These are phyloP conservation scores for Glycine tomentella DNA, from an alignment of 306 rosid species.

Conservation along the genomic window DNA sequence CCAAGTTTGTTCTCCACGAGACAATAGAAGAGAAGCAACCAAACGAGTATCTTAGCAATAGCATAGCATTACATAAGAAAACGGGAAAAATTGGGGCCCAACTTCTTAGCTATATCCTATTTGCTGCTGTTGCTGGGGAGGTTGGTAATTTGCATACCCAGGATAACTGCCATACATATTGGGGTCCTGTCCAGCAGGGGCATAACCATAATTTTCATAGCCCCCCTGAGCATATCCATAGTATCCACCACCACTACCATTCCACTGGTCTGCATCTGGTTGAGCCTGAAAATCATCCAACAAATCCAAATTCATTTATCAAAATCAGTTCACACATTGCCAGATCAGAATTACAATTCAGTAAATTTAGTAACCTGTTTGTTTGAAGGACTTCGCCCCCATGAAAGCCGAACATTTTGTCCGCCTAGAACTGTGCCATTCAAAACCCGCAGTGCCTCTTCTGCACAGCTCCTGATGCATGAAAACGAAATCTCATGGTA, in stretches of 20 bases:
- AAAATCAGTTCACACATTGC: background rate
- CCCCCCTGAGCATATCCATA: constrained; percentile 85
- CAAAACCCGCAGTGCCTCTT: constrained; percentile 77
- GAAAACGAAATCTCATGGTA: constrained; percentile 18
- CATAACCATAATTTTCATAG: constrained; percentile 81
- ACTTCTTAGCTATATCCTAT: constrained; percentile 70
- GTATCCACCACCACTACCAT: constrained; percentile 76
- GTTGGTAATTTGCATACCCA: constrained; percentile 82
- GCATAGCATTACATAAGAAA: constrained; percentile 41
- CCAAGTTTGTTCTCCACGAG: constrained; percentile 15
- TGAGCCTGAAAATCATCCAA: constrained; percentile 59
- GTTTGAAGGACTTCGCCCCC: constrained; percentile 99
- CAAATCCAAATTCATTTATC: constrained; percentile 19
- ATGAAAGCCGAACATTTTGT: constrained; percentile 90
- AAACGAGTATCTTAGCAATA: constrained; percentile 41
- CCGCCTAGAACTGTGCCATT: constrained; percentile 82
- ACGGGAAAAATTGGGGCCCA: constrained; percentile 34
- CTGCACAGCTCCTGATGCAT: constrained; percentile 78
- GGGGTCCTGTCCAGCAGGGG: constrained; percentile 93
- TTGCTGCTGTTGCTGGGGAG: constrained; percentile 82
- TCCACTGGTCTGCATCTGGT: constrained; percentile 83
- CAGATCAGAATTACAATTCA: constrained; percentile 20
- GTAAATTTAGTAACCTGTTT: constrained; percentile 66
- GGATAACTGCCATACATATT: constrained; percentile 78
- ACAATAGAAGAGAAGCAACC: constrained; percentile 14